Base-by-base conservation (phyloP, 2,329 filamentous ascomycete species). In the Amphichorda felina region DNA sequence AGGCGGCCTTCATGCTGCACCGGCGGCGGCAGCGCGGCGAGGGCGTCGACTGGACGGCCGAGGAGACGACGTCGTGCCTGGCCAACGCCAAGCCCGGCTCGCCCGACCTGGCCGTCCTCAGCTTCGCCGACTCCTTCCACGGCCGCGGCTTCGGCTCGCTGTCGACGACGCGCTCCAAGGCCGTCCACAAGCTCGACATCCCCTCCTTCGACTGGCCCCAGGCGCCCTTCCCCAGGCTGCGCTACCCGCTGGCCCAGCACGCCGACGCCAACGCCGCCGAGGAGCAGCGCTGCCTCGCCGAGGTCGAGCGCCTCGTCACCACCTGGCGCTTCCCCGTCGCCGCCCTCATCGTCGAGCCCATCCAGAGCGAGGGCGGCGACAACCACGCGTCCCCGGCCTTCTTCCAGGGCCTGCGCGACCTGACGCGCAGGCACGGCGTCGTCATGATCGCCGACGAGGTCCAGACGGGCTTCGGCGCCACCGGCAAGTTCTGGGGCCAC, bases 141-240 rank as follows among this genome's bases (percentile, higher is more conserved):
- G 87, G 87, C 46, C 85, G 87, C 45, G 75, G 94, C 32, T 94
- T 94, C 50, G 87, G 85, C 51, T 81, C 75, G 39, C 72, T 94
- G 38, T 89, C 83, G 41, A 94, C 86, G 38, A 94, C 87, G 11
- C 82, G 87, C 54, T 88, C 81, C 60, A 94, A 94, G 72, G 75
- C 87, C 32, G 88, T 94, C 56, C 87, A 94, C 70, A 94, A 94
- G 66, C 68, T 94, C 48, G 87, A 94, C 55, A 94, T 94, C 48
- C 87, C 87, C 17, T 84, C 87, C 50, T 94, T 94, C 51, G 82
- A 94, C 70, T 94, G 87, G 87, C 87, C 87, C 19, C 84, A 89
- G 58, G 86, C 86, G 14, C 75, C 82, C 38, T 94, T 94, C 71
- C 88, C 87, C 8, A 51, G 64, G 43, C 73, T 93, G 53, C 88